These are phyloP conservation scores for Pestalotiopsis sp. DNA, from an alignment of 2,329 filamentous ascomycete species.

Conservation along the genomic window DNA sequence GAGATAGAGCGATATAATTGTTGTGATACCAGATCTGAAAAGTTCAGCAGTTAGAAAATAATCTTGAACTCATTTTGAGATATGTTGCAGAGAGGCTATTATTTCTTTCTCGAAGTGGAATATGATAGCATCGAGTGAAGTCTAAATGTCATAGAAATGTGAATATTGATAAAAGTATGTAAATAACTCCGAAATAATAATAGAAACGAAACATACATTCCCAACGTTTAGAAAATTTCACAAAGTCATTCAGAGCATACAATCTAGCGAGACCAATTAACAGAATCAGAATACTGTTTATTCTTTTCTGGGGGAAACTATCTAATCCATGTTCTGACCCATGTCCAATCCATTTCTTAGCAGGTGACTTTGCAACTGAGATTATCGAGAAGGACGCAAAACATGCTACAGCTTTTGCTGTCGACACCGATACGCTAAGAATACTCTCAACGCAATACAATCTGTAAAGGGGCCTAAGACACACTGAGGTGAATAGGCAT, in stretches of 20 bases:
- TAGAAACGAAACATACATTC: too few species aligned
- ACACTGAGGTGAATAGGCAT: background rate
- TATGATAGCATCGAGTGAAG: too few species aligned
- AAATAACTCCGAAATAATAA: too few species aligned
- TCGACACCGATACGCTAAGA: background rate
- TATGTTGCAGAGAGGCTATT: too few species aligned
- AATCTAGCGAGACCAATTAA: background rate
- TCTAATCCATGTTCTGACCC: background rate
- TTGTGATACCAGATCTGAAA: background rate
- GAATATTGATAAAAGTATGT: too few species aligned
- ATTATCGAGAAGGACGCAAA: too few species aligned
- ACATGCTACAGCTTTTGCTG: background rate
- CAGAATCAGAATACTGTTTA: background rate
- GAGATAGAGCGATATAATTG: constrained; percentile 1
- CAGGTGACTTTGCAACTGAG: too few species aligned
- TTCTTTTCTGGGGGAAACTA: constrained; percentile 2
- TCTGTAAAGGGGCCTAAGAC: background rate
- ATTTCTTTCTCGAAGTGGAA: too few species aligned
- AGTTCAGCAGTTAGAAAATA: background rate
- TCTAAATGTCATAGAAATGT: too few species aligned
- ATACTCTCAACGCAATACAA: background rate
- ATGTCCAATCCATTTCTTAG: too few species aligned
- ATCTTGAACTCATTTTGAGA: background rate
- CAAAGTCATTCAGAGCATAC: background rate
- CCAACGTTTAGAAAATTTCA: too few species aligned